A percentile compares a stretch with the other conserved stretches of the same genome.
Evolutionary conservation across 225 moss, liverwort and hornwort genomes (phyloP).

Genomic region (Anthoceros angustus): DNA sequence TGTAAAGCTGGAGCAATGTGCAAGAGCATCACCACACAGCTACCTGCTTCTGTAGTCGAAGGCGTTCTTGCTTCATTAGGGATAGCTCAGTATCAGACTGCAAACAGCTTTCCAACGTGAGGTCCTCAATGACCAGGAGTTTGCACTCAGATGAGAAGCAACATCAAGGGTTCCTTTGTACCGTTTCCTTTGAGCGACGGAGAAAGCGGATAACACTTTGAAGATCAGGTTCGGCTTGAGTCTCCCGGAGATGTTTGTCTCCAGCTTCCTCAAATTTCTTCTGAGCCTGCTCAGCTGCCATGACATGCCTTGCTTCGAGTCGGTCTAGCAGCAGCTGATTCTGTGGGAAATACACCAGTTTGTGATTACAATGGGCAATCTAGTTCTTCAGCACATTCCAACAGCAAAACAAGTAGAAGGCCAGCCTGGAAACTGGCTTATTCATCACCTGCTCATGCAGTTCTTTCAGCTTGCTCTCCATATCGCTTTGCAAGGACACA

Average conservation of each 20-base stretch:
- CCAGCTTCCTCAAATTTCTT: slow-evolving; percentile 35
- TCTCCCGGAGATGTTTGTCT: slow-evolving; percentile 36
- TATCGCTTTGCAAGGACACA: slow-evolving; percentile 48
- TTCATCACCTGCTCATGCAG: slow-evolving; percentile 63
- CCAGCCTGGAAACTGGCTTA: too few species aligned
- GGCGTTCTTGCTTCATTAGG: slow-evolving; percentile 81
- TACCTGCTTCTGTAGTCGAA: slow-evolving; percentile 89
- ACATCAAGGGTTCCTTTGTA: slow-evolving; percentile 17
- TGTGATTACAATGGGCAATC: neutral
- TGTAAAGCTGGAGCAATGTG: too few species aligned
- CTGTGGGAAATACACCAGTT: slow-evolving; percentile 15
- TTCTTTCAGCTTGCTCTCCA: slow-evolving; percentile 74
- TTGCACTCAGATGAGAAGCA: neutral
- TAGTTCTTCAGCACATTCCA: slow-evolving; percentile 8
- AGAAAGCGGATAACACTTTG: slow-evolving; percentile 91
- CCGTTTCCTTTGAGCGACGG: slow-evolving; percentile 96
- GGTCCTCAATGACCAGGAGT: neutral
- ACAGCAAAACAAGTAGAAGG: neutral
- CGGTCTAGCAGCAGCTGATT: slow-evolving; percentile 82
- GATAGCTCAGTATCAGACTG: slow-evolving; percentile 91
- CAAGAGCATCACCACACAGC: neutral
- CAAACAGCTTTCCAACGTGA: neutral
- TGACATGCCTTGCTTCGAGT: slow-evolving; percentile 81
- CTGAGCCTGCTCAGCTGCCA: slow-evolving; percentile 58
- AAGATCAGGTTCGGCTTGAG: slow-evolving; percentile 55